These are phyloP conservation scores for Malus asiatica DNA, from an alignment of 306 rosid genomes.

Conservation along the genomic window DNA sequence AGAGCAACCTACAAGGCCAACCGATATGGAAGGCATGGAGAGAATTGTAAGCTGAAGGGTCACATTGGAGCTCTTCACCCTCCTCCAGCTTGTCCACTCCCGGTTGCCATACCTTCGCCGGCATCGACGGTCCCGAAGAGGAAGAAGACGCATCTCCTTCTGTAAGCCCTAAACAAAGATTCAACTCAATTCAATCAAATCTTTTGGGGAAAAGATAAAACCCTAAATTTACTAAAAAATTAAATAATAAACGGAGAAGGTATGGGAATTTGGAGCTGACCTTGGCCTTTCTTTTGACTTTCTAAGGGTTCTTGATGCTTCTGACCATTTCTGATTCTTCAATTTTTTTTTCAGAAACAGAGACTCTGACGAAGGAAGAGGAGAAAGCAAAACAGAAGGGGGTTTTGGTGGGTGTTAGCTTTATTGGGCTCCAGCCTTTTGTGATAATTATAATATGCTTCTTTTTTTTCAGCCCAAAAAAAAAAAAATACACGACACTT, in stretches of 20 bases:
- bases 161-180: slow-evolving; percentile 30
- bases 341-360: not conserved
- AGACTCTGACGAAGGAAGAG: not conserved
- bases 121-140: slow-evolving; percentile 38
- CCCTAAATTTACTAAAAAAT: not conserved
- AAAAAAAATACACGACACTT: not conserved
- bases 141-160: slow-evolving; percentile 64
- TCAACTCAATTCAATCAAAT: not conserved
- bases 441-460: not conserved
- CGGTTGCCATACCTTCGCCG: slow-evolving; percentile 81
- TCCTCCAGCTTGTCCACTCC: slow-evolving; percentile 94
- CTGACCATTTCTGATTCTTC: slow-evolving; percentile 29
- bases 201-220: slow-evolving; percentile 17
- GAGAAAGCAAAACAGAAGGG: not conserved
- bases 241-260: not conserved
- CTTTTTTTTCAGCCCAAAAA: no score
- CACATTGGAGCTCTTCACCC: slow-evolving; percentile 96
- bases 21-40: slow-evolving; percentile 86
- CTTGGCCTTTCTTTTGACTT: slow-evolving; percentile 69
- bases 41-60: slow-evolving; percentile 81
- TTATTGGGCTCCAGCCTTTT: not conserved
- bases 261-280: slow-evolving; percentile 18
- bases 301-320: slow-evolving; percentile 62
- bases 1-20: slow-evolving; percentile 82
- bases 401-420: slow-evolving; percentile 8